Evolutionary conservation across 108 stramenopile genomes (phyloP), one percentile per base, ranked within the genome.

Genomic region (Craspedostauros australis): DNA sequence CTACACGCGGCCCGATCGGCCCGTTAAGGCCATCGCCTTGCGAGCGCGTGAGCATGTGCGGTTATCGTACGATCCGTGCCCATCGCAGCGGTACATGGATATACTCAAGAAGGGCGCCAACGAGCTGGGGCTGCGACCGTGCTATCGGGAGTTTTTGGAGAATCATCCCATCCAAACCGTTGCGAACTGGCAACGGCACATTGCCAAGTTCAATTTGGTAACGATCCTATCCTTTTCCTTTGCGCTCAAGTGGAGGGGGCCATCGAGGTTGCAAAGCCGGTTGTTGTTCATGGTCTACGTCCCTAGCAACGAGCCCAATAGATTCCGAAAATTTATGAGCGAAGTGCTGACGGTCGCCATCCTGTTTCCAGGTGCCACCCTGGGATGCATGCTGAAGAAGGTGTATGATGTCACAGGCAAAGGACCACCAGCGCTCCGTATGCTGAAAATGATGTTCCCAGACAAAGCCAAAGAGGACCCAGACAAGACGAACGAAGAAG

Each of bases 11-110:
- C 11, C 42, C 19, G 31, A 33, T n/a, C 39, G 55, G 26, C 64
- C 72, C 21, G 68, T 80, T 18, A 31, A 73, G 39, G 79, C 79
- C 12, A 53, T 80, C 2, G 72, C 79, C 14, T 45, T 68, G 8
- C 67, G 68, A 9, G 75, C 68, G 1, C 59, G 70, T 2, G 45
- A 44, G 3, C 66, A 68, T 38, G 78, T 62, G 1, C 59, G 78
- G 16, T 33, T 79, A 9, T 21, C 31, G 12, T 27, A 32, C n/a
- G 78, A 79, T 52, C 52, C 70, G 0, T 24, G 33, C 18, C 78
- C 78, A 21, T 74, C 72, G 9, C 37, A 24, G 31, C 49, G 78
- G 12, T 79, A 79, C 47, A 75, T 79, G 78, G 49, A 43, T 24
- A 72, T 79, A 15, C 26, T 79, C 24, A 54, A 53, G n/a, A 27